A percentile compares a stretch with the other conserved stretches of the same genome.
These are phyloP conservation scores for Zygosaccharomyces pseudobailii DNA, from an alignment of 1,139 yeast genomes.

Conservation along the genomic window DNA sequence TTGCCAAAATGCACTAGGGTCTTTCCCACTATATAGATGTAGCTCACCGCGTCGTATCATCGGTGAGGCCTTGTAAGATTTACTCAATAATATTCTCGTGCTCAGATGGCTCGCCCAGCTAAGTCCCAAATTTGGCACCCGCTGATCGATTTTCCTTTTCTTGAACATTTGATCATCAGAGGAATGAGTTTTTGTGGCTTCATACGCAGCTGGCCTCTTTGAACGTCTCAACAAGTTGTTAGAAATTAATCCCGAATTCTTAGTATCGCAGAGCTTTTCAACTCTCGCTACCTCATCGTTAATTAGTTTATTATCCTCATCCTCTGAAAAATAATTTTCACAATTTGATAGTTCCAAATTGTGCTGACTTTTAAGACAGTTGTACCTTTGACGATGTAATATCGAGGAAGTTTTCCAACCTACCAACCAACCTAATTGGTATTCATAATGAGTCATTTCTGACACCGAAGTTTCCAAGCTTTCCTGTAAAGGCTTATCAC, in stretches of 20 bases:
- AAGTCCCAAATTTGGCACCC: conserved; percentile 42
- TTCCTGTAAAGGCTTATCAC: conserved; percentile 49
- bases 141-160: conserved; percentile 27
- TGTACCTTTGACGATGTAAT: conserved; percentile 28
- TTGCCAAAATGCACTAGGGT: conserved; percentile 32
- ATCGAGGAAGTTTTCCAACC: conserved; percentile 64
- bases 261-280: background rate
- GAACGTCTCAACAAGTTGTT: background rate
- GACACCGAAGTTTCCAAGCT: conserved; percentile 12
- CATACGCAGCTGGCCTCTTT: background rate
- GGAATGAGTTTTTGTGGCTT: background rate
- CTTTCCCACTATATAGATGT: conserved; percentile 22
- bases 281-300: conserved; percentile 20
- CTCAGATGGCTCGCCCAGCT: conserved; percentile 41
- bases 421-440: conserved; percentile 65
- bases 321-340: conserved; percentile 31
- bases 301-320: conserved; percentile 31
- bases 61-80: conserved; percentile 33
- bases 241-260: background rate
- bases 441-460: conserved; percentile 50
- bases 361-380: conserved; percentile 4
- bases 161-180: background rate
- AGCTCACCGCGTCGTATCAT: conserved; percentile 29
- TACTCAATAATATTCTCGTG: conserved; percentile 38
- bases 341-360: background rate